Conservation (phyloP, 371 early-diverging fungal species). For the Aphelidium insulamus region DNA sequence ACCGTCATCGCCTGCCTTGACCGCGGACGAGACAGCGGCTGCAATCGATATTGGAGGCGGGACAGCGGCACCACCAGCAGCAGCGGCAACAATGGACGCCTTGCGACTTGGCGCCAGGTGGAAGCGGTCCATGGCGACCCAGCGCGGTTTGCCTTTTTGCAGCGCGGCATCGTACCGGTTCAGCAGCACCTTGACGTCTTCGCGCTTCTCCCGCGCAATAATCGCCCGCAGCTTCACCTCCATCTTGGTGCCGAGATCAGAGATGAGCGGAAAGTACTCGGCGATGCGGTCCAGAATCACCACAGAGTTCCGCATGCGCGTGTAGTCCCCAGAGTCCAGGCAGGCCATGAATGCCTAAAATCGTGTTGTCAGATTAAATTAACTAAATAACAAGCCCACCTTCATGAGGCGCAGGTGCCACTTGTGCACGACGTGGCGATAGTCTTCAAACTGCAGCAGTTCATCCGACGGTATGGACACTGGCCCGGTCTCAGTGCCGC, state of each 20-base stretch:
- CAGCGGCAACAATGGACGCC: too few species aligned
- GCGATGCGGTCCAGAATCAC: constrained; percentile 36
- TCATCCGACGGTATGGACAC: constrained; percentile 19
- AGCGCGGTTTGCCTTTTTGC: constrained; percentile 2
- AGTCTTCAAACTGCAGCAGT: constrained; percentile 34
- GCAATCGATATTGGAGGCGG: too few species aligned
- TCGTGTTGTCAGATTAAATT: too few species aligned
- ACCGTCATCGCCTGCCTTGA: too few species aligned
- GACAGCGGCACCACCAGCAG: too few species aligned
- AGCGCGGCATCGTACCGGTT: constrained; percentile 8
- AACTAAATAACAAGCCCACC: too few species aligned
- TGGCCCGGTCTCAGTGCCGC: too few species aligned
- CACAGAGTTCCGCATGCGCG: constrained; percentile 47
- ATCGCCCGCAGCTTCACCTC: constrained; percentile 6
- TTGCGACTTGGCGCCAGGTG: constrained; percentile 4
- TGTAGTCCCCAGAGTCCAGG: constrained; percentile 34
- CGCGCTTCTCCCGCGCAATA: constrained; percentile 14
- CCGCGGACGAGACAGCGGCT: too few species aligned
- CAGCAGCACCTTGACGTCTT: constrained; percentile 25
- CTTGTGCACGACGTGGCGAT: constrained; percentile 42
- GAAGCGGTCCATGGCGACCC: constrained; percentile 7
- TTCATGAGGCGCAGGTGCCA: constrained; percentile 43
- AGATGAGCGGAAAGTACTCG: constrained; percentile 32
- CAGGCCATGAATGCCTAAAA: too few species aligned
- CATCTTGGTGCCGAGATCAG: constrained; percentile 20